Base-by-base conservation (phyloP, 441 rosid genomes). In the California macrophylla region DNA sequence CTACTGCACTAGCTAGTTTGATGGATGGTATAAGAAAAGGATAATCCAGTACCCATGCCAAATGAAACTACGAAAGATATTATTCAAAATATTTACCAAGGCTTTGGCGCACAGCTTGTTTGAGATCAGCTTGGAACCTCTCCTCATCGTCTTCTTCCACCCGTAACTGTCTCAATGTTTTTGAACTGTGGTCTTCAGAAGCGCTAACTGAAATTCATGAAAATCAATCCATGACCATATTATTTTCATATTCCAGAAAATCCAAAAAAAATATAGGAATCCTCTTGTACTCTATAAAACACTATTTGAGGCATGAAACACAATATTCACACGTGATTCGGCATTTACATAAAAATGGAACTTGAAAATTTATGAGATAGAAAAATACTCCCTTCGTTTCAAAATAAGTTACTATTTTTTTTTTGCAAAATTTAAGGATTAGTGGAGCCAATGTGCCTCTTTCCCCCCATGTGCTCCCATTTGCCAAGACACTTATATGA, bases 81-180 rank as follows among this genome's bases (percentile, higher is more conserved):
- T 18, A 50, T 50, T 3, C 6, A 21, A 54, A 20, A 54, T 54
- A 69, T 45, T 77, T 87, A 93, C 98, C 98, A 69, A 93, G 95
- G 81, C 97, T 91, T 84, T 93, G 97, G 66, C 84, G 88, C 61
- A 89, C 87, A 58, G 97, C 97, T 74, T 78, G 82, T 79, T 84
- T 74, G 56, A 89, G 87, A 82, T 93, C 98, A 76, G 97, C 93
- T 80, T 93, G 98, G 80, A 89, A 93, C 74, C 92, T 86, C 82
- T 91, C 93, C 82, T 93, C 98, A 40, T 89, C 92, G 38, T 89
- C 96, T 79, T 91, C 96, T 82, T 91, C 93, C 40, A 82, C 87
- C 73, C 86, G 89, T 70, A 89, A 80, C 71, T 88, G 91, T 72
- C 93, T 86, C 78, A 84, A 77, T 68, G 96, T 87, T 83, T 84